phyloP scores from a whole-genome alignment of 352 stramenopile species.

The Thalassiosira sp. region DNA sequence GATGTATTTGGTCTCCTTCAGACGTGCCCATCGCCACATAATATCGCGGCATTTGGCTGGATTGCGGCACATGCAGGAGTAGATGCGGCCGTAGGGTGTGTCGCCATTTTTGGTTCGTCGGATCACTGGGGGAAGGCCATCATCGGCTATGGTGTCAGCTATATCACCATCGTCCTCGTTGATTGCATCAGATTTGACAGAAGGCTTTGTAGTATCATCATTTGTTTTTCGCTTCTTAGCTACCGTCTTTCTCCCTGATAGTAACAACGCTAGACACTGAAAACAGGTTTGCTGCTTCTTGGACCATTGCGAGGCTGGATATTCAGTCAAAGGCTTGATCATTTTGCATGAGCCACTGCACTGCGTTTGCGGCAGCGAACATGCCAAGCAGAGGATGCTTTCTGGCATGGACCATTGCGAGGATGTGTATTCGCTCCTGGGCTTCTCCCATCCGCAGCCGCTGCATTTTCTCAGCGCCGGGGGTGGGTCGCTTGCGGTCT shows the following conservation, averaged over 20 bases:
- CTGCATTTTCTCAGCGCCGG: no score
- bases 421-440: no score
- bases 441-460: no score
- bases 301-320: background rate
- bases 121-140: background rate
- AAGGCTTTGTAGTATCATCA: background rate
- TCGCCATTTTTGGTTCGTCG: background rate
- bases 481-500: no score
- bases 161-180: background rate
- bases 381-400: no score
- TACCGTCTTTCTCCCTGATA: background rate
- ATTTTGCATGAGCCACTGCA: background rate
- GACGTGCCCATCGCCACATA: slow-evolving; percentile 3
- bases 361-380: background rate
- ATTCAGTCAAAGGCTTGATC: background rate
- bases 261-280: background rate
- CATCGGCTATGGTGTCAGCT: no score
- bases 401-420: no score
- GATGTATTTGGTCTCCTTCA: background rate
- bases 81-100: background rate
- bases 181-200: background rate
- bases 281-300: background rate
- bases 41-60: background rate
- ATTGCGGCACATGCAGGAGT: background rate
- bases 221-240: background rate